phyloP scores from a whole-genome alignment of 768 basidiomycete genomes.

The Dioszegia aurantiaca region DNA sequence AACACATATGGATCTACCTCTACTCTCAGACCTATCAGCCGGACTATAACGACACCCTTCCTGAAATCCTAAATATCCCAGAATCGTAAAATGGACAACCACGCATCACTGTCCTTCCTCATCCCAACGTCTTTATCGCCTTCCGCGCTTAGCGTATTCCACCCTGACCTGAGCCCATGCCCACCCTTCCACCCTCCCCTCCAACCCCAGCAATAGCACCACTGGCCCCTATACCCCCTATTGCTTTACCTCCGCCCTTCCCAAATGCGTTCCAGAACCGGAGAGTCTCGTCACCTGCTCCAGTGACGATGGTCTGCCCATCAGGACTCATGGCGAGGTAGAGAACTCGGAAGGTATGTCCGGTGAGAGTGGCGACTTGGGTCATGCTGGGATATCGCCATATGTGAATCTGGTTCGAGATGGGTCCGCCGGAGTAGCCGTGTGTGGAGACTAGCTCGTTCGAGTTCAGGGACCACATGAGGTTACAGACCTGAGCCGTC shows the following conservation, averaged over 20 bases:
- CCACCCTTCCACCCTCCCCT: slow-evolving; percentile 1
- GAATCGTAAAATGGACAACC: too few relatives aligned
- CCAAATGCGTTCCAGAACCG: slow-evolving; percentile 94
- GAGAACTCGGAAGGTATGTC: slow-evolving; percentile 90
- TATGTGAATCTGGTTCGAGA: slow-evolving; percentile 93
- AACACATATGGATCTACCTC: too few relatives aligned
- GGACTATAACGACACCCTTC: too few relatives aligned
- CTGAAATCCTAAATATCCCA: too few relatives aligned
- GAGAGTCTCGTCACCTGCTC: slow-evolving; percentile 94
- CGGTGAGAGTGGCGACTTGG: slow-evolving; percentile 91
- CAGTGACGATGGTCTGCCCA: slow-evolving; percentile 96
- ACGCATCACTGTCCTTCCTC: too few relatives aligned
- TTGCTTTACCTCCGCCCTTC: slow-evolving; percentile 16
- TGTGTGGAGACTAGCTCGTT: slow-evolving; percentile 98
- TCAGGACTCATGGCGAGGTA: slow-evolving; percentile 98
- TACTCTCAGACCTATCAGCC: too few relatives aligned
- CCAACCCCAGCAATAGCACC: slow-evolving; percentile 3
- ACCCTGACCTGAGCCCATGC: not conserved
- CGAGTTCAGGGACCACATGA: slow-evolving; percentile 91
- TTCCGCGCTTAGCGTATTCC: not conserved
- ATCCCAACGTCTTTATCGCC: too few relatives aligned
- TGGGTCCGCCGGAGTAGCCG: slow-evolving; percentile 87
- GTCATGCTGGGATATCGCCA: slow-evolving; percentile 84
- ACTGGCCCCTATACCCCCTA: slow-evolving; percentile 16
- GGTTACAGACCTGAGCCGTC: slow-evolving; percentile 77